These are phyloP conservation scores for Hyphodiscus sp. DNA, from an alignment of 2,329 filamentous ascomycete species.

Conservation along the genomic window DNA sequence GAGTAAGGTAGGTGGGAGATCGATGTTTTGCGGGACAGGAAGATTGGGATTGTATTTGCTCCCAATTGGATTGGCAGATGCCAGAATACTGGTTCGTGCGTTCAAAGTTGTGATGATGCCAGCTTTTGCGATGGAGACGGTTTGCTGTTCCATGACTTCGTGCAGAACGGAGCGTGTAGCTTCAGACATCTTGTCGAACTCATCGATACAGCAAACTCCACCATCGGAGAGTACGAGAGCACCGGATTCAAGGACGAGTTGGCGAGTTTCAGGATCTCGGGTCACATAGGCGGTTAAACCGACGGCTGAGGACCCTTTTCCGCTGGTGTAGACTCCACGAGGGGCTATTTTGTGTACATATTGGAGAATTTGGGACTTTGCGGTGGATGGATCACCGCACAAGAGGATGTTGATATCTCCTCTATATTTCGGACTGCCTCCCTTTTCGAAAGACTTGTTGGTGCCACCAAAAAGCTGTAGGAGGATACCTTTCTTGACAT, in stretches of 20 bases:
- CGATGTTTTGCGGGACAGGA: slow-evolving; percentile 95
- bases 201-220: slow-evolving; percentile 72
- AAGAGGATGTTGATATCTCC: slow-evolving; percentile 97
- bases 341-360: slow-evolving; percentile 98
- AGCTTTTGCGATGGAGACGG: slow-evolving; percentile 70
- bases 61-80: slow-evolving; percentile 95
- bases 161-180: slow-evolving; percentile 67
- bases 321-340: slow-evolving; percentile 71
- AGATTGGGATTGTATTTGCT: slow-evolving; percentile 96
- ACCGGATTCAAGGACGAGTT: slow-evolving; percentile 69
- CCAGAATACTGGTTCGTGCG: slow-evolving; percentile 88
- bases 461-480: slow-evolving; percentile 95
- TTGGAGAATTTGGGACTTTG: slow-evolving; percentile 89
- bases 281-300: slow-evolving; percentile 74
- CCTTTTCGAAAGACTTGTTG: slow-evolving; percentile 96
- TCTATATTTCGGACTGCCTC: slow-evolving; percentile 89
- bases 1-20: slow-evolving; percentile 87
- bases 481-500: slow-evolving; percentile 97
- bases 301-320: slow-evolving; percentile 69
- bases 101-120: slow-evolving; percentile 86
- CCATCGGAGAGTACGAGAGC: slow-evolving; percentile 68
- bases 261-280: slow-evolving; percentile 65
- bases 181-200: slow-evolving; percentile 77
- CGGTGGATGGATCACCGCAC: slow-evolving; percentile 92
- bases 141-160: slow-evolving; percentile 79